Evolutionary conservation across 2,329 filamentous ascomycete species (phyloP).

Genomic region (Apiospora koreana): DNA sequence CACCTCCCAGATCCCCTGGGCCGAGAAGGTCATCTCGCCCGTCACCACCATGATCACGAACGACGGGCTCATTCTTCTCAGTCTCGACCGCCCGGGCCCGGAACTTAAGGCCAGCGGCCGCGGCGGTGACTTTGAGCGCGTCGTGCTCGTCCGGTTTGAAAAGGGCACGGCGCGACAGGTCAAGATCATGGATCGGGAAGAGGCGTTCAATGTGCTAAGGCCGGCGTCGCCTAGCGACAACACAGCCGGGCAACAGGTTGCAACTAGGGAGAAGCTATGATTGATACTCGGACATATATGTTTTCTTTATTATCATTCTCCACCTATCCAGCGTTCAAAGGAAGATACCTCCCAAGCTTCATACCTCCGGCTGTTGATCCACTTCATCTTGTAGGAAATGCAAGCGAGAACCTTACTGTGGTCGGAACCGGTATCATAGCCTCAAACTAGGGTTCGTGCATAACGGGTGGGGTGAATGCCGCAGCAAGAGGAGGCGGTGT

Average conservation of each 20-base stretch:
- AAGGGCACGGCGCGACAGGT: constrained; percentile 54
- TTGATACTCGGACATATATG: too few species aligned
- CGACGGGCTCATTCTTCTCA: constrained; percentile 53
- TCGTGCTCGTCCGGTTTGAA: constrained; percentile 56
- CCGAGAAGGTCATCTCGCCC: constrained; percentile 63
- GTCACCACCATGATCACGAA: constrained; percentile 42
- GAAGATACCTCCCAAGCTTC: too few species aligned
- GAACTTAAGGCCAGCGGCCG: constrained; percentile 48
- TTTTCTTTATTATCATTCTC: too few species aligned
- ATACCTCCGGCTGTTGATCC: too few species aligned
- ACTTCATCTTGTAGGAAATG: neutral
- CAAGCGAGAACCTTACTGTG: neutral
- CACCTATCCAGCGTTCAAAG: too few species aligned
- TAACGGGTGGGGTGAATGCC: neutral
- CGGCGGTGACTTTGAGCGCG: constrained; percentile 59
- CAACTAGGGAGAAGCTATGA: neutral
- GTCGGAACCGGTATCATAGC: neutral
- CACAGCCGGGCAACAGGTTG: neutral
- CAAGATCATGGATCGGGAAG: constrained; percentile 52
- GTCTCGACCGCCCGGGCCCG: constrained; percentile 57
- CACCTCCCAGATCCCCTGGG: constrained; percentile 54
- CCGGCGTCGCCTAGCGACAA: neutral
- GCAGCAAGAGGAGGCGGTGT: neutral
- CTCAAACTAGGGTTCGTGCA: neutral
- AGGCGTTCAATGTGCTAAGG: constrained; percentile 42